These are phyloP conservation scores for Westerdykella sp. DNA, from an alignment of 2,329 filamentous ascomycete species.

Conservation along the genomic window DNA sequence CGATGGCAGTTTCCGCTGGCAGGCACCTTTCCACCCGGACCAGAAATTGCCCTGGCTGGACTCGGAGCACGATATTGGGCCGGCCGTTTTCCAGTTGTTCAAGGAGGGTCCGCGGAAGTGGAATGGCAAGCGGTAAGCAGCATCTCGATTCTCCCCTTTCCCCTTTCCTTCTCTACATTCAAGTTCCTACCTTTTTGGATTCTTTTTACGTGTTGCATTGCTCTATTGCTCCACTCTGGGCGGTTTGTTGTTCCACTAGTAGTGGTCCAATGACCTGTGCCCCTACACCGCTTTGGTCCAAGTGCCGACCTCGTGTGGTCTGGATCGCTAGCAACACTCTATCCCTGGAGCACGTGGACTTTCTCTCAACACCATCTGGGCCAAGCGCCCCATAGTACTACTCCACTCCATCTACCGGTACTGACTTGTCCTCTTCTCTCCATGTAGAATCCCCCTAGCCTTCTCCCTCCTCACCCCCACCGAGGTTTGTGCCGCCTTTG, in stretches of 20 bases:
- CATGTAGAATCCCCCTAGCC: constrained; percentile 69
- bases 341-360: too few relatives aligned
- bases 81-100: constrained; percentile 86
- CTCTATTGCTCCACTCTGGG: too few relatives aligned
- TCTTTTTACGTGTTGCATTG: too few relatives aligned
- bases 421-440: neutral
- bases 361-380: too few relatives aligned
- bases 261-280: neutral
- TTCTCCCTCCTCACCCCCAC: constrained; percentile 82
- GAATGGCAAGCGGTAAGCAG: constrained; percentile 61
- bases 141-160: neutral
- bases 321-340: constrained; percentile 8
- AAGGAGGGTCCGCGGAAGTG: constrained; percentile 86
- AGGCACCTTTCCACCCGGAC: constrained; percentile 86
- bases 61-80: constrained; percentile 91
- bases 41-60: constrained; percentile 91
- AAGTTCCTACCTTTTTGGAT: constrained; percentile 11
- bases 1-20: constrained; percentile 86
- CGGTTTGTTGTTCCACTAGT: too few relatives aligned
- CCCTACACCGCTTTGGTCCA: too few relatives aligned
- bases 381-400: too few relatives aligned
- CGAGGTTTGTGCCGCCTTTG: constrained; percentile 77
- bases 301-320: too few relatives aligned
- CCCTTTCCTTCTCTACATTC: constrained; percentile 4
- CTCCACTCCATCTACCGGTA: neutral